Conservation (phyloP, 202 grass and related monocot species). For the Schoenoplectus triqueter region DNA sequence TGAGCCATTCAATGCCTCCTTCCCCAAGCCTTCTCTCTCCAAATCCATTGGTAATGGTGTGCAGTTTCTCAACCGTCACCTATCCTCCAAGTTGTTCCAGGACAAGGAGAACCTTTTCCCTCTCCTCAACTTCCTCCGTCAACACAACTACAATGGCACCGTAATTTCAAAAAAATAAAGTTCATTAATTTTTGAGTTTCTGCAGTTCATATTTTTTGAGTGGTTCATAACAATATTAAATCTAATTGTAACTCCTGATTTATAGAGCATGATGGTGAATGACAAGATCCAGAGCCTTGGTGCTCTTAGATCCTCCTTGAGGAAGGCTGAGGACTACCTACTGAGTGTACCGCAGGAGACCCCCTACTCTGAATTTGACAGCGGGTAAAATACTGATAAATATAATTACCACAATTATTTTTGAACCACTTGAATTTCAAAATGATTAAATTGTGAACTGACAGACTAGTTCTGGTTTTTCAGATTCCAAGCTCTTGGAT, state of each 20-base stretch:
- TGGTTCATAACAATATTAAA: neutral
- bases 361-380: conserved; percentile 69
- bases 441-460: neutral
- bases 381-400: conserved; percentile 46
- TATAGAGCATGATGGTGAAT: conserved; percentile 93
- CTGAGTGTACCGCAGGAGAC: conserved; percentile 66
- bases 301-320: conserved; percentile 71
- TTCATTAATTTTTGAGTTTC: conserved; percentile 25
- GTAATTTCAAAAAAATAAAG: conserved; percentile 44
- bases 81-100: conserved; percentile 96
- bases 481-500: conserved; percentile 84
- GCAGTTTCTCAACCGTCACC: conserved; percentile 90
- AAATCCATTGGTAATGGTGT: conserved; percentile 95
- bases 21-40: conserved; percentile 82
- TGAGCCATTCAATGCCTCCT: conserved; percentile 93
- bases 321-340: conserved; percentile 87
- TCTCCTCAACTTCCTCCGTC: conserved; percentile 78
- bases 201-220: neutral
- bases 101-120: conserved; percentile 90
- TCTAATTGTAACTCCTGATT: conserved; percentile 22
- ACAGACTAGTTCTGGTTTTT: conserved; percentile 21
- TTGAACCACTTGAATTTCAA: neutral
- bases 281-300: conserved; percentile 85
- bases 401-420: neutral
- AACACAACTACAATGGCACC: conserved; percentile 81